These are phyloP conservation scores for Omphalea diandra DNA, from an alignment of 441 rosid species.

Conservation along the genomic window DNA sequence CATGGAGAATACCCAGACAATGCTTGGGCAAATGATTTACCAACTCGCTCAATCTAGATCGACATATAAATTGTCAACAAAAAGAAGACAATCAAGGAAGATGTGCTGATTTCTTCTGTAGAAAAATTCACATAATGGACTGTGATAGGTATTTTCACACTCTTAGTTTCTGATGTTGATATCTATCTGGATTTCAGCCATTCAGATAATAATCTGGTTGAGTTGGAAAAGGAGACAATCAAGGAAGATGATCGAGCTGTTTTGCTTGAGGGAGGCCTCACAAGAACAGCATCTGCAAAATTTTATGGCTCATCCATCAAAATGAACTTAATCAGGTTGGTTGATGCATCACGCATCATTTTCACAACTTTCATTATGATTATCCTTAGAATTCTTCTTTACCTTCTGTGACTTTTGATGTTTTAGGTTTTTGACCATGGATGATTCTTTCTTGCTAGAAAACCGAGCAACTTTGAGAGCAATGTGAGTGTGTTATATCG, in stretches of 20 bases:
- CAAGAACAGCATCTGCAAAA: constrained; percentile 72
- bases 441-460: constrained; percentile 88
- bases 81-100: background rate
- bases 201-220: constrained; percentile 86
- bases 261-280: constrained; percentile 87
- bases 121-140: background rate
- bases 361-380: constrained; percentile 11
- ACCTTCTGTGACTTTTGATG: constrained; percentile 17
- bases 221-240: constrained; percentile 54
- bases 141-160: background rate
- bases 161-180: constrained; percentile 13
- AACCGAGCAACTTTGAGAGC: constrained; percentile 84
- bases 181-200: constrained; percentile 51
- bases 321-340: constrained; percentile 73
- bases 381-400: constrained; percentile 21
- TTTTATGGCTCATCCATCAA: constrained; percentile 58
- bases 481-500: constrained; percentile 51
- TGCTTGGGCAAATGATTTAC: background rate
- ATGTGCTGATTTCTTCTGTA: background rate
- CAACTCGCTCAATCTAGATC: background rate
- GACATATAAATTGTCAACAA: background rate
- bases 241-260: constrained; percentile 87
- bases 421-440: constrained; percentile 85
- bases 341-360: constrained; percentile 7
- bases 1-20: background rate